Evolutionary conservation across 116 monocot genomes (phyloP).

Genomic region (Dioscorea cayenensis): DNA sequence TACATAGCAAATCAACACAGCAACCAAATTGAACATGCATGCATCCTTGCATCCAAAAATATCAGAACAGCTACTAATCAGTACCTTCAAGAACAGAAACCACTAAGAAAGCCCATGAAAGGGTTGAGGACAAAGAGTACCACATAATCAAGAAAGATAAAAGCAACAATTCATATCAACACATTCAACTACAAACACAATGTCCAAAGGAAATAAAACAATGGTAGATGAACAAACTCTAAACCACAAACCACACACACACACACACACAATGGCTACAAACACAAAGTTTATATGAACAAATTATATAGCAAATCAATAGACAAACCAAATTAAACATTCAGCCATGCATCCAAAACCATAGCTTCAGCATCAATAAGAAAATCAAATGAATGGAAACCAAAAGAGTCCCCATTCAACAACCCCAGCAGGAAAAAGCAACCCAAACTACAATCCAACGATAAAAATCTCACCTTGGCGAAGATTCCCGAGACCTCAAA

Average conservation of each 20-base stretch:
- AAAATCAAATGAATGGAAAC: not conserved
- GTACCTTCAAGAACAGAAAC: not conserved
- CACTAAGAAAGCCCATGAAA: not conserved
- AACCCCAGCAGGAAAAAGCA: not conserved
- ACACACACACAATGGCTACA: no score
- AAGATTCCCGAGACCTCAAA: not conserved
- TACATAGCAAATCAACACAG: no score
- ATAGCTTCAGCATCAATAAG: not conserved
- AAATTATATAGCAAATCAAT: no score
- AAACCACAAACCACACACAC: no score
- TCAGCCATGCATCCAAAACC: no score
- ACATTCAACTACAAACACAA: not conserved
- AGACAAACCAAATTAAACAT: no score
- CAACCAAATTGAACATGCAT: no score
- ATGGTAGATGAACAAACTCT: no score
- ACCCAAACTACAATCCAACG: not conserved
- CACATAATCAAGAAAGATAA: not conserved
- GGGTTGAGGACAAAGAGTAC: not conserved
- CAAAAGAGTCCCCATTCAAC: not conserved
- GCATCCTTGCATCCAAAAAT: no score
- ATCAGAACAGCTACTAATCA: no score
- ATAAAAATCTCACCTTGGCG: not conserved
- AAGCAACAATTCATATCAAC: not conserved
- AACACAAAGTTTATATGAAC: no score
- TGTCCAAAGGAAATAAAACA: not conserved